These are phyloP conservation scores for Candida ovalis DNA, from an alignment of 805 yeast species.

Conservation along the genomic window DNA sequence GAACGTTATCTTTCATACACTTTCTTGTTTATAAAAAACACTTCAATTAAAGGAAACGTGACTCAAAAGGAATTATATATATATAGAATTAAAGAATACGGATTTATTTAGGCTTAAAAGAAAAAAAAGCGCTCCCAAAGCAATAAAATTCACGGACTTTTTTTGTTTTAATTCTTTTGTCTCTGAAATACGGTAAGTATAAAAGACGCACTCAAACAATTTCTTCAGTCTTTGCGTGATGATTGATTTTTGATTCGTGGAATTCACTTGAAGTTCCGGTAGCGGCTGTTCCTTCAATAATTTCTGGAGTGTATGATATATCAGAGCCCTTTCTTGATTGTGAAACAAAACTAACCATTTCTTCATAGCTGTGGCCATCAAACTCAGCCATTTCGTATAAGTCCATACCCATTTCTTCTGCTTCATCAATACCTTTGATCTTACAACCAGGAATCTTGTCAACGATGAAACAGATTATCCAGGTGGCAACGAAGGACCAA, in stretches of 20 bases:
- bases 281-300: slow-evolving; percentile 8
- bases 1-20: too few relatives aligned
- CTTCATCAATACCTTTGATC: slow-evolving; percentile 42
- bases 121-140: not conserved
- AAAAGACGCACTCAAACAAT: slow-evolving; percentile 8
- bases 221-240: slow-evolving; percentile 15
- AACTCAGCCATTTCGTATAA: slow-evolving; percentile 47
- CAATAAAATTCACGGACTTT: too few relatives aligned
- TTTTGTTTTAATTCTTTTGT: not conserved
- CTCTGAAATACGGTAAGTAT: not conserved
- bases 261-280: slow-evolving; percentile 15
- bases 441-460: slow-evolving; percentile 49
- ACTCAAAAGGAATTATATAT: not conserved
- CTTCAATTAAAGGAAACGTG: not conserved
- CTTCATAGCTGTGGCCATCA: slow-evolving; percentile 30
- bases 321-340: slow-evolving; percentile 10
- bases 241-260: slow-evolving; percentile 14
- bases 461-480: slow-evolving; percentile 41
- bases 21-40: too few relatives aligned
- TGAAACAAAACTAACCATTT: slow-evolving; percentile 10
- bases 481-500: slow-evolving; percentile 44
- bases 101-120: not conserved
- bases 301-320: slow-evolving; percentile 5
- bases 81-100: not conserved
- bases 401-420: slow-evolving; percentile 51